Base-by-base conservation (phyloP, 2,329 filamentous ascomycete species). In the Colletotrichum chlorophyti region DNA sequence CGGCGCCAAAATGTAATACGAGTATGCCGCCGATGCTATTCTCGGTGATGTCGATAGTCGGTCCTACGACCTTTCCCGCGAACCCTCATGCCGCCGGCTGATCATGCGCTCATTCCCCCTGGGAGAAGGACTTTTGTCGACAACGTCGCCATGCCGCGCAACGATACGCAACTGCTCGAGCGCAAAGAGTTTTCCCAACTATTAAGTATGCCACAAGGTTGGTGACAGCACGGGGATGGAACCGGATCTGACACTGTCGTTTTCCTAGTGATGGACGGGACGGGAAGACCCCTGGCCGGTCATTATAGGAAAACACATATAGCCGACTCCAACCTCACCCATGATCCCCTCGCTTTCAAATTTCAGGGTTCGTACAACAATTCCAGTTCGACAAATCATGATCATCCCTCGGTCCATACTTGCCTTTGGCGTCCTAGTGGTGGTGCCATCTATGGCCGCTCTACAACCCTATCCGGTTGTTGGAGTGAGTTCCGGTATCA, bases 401-500 rank as follows among this genome's bases (percentile, higher is more conserved):
- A 15, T 40, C 11, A 2, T 19, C 14, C 27, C 21, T 26, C 31
- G 38, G 38, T 21, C 49, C 14, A 6, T 21, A 15, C 15, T 37
- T 2, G 10, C 34, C 17, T 27, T 60, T 12, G 31, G 42, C 45
- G 29, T 53, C 27, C 29, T 63, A 7, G 34, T 32, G 37, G 24
- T 21, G 14, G 31, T 43, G 8, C 47, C 48, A 41, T 46, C 40
- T 41, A 27, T 17, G 4, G 21, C 26, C 31, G 38, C 51, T 5
- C 31, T 17, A 31, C 47, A 49, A 27, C 21, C 54, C n/a, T 27
- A 51, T 19, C 66, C 71, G 15, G 63, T 82, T 7, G 72, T 73
- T 19, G 79, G 80, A 45, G 70, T 72, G 38, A 63, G 65, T 15
- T 68, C 67, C 2, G 72, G 74, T 10, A 69, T 79, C 53, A 68